A percentile compares a stretch with the other conserved stretches of the same genome.
These are phyloP conservation scores for Fusarium pseudograminearum DNA, from an alignment of 2,329 filamentous ascomycete species.

Conservation along the genomic window DNA sequence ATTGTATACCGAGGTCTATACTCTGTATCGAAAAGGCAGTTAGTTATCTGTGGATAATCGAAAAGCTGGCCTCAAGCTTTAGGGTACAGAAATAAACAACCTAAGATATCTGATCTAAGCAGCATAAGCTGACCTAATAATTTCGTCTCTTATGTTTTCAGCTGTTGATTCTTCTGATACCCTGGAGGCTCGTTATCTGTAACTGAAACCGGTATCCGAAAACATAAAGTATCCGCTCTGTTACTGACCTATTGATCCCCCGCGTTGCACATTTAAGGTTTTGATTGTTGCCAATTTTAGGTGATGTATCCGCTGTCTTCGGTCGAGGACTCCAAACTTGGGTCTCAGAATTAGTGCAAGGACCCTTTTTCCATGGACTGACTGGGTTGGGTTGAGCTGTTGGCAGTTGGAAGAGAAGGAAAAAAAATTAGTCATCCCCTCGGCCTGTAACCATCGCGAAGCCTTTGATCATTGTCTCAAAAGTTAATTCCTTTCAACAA, in stretches of 20 bases:
- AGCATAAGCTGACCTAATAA: background rate
- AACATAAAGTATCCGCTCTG: background rate
- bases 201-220: background rate
- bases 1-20: background rate
- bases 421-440: conserved; percentile 7
- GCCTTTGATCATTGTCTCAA: background rate
- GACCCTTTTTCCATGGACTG: conserved; percentile 11
- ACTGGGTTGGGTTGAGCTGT: background rate
- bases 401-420: background rate
- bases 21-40: background rate
- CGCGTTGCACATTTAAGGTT: conserved; percentile 6
- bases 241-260: background rate
- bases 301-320: conserved; percentile 10
- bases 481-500: background rate
- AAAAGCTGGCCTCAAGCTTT: background rate
- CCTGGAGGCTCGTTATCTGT: background rate
- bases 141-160: background rate
- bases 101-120: background rate
- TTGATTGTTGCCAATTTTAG: conserved; percentile 13
- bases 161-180: no score
- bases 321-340: conserved; percentile 15
- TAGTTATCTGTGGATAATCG: background rate
- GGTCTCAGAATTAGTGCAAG: background rate
- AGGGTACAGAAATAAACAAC: background rate
- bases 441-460: background rate